These are phyloP conservation scores for Volvox reticuliferus DNA, from an alignment of 139 green algal species.

Conservation along the genomic window DNA sequence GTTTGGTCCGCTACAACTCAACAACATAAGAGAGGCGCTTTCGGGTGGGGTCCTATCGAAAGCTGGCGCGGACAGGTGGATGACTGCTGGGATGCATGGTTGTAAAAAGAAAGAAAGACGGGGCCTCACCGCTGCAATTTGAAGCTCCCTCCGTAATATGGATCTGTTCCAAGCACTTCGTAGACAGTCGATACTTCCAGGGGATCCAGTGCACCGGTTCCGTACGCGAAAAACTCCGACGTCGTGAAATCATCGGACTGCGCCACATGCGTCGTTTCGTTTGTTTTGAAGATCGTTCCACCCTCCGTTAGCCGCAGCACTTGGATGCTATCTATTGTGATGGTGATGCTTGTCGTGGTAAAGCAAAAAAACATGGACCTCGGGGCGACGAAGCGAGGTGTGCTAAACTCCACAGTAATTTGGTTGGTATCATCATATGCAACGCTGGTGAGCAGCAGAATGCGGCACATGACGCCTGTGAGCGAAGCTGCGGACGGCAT, in stretches of 20 bases:
- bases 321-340: background rate
- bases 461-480: slow-evolving; percentile 34
- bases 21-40: no score
- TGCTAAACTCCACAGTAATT: slow-evolving; percentile 33
- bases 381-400: background rate
- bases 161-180: slow-evolving; percentile 49
- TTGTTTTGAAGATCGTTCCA: slow-evolving; percentile 17
- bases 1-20: no score
- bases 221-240: background rate
- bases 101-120: background rate
- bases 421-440: slow-evolving; percentile 22
- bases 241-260: background rate
- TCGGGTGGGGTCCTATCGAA: no score
- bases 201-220: background rate
- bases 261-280: background rate
- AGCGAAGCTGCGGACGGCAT: slow-evolving; percentile 27
- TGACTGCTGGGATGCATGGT: no score
- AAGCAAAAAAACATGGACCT: slow-evolving; percentile 42
- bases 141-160: slow-evolving; percentile 44
- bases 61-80: no score
- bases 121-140: slow-evolving; percentile 31
- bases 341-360: background rate
- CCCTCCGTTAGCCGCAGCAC: background rate
- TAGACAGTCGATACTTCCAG: slow-evolving; percentile 5
- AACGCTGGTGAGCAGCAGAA: slow-evolving; percentile 33